Conservation (phyloP, 306 rosid genomes). For the Medicago truncatula region DNA sequence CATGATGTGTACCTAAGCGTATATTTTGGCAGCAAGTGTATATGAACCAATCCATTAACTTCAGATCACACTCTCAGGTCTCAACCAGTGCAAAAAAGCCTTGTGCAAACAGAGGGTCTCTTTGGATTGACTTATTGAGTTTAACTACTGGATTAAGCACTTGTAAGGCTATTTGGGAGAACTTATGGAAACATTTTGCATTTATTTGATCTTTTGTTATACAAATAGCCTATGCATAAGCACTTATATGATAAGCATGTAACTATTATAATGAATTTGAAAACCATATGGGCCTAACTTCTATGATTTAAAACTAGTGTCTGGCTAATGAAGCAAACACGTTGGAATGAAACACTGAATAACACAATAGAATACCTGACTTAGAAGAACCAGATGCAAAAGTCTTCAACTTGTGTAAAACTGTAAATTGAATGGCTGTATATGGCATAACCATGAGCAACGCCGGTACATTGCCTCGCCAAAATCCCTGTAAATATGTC, state of each 20-base stretch:
- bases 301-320: not conserved
- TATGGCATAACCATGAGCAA: conserved; percentile 99
- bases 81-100: not conserved
- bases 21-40: not conserved
- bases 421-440: conserved; percentile 92
- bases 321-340: not conserved
- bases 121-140: not conserved
- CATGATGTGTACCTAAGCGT: not conserved
- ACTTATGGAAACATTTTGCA: not conserved
- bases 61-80: not conserved
- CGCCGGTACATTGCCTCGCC: conserved; percentile 99
- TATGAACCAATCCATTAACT: not conserved
- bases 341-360: conserved; percentile 4
- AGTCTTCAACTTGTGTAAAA: conserved; percentile 80
- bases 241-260: not conserved
- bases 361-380: conserved; percentile 55
- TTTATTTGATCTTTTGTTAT: not conserved
- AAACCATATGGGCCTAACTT: not conserved
- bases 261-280: not conserved
- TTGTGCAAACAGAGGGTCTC: not conserved
- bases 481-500: conserved; percentile 73
- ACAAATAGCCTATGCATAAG: not conserved
- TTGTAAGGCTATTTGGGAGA: not conserved
- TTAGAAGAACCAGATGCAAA: conserved; percentile 89
- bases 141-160: not conserved